Evolutionary conservation across 768 basidiomycete species (phyloP).

Genomic region (Rubroboletus satanas): DNA sequence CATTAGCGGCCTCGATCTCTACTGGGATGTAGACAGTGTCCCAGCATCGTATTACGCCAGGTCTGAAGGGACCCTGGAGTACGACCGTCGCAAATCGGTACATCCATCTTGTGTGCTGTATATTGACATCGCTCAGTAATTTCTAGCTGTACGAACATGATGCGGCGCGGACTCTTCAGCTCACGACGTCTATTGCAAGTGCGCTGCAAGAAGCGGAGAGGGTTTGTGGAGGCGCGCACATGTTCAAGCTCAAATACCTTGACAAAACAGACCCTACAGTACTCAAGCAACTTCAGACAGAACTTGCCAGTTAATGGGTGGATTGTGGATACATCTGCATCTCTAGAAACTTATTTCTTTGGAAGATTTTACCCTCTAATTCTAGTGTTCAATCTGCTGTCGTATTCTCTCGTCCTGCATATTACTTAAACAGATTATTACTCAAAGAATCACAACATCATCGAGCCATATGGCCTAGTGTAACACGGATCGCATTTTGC

Average conservation of each 20-base stretch:
- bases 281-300: constrained; percentile 64
- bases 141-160: constrained; percentile 65
- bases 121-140: constrained; percentile 6
- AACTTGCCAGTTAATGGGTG: constrained; percentile 30
- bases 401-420: constrained; percentile 1
- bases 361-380: constrained; percentile 1
- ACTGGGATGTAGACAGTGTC: constrained; percentile 67
- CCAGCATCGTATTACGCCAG: constrained; percentile 56
- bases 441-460: constrained; percentile 7
- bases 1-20: constrained; percentile 44
- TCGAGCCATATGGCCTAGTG: constrained; percentile 12
- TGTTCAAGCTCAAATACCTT: constrained; percentile 60
- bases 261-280: constrained; percentile 67
- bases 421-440: not conserved
- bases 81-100: constrained; percentile 70
- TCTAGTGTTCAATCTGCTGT: not conserved
- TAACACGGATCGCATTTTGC: constrained; percentile 39
- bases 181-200: constrained; percentile 57
- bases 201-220: constrained; percentile 64
- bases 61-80: constrained; percentile 71
- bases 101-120: constrained; percentile 18
- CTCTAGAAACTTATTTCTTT: not conserved
- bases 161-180: constrained; percentile 60
- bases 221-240: constrained; percentile 51
- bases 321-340: not conserved